A percentile compares a stretch with the other conserved stretches of the same genome.
phyloP scores from a whole-genome alignment of 371 early-diverging fungal genomes.

The Mortierella sp. region DNA sequence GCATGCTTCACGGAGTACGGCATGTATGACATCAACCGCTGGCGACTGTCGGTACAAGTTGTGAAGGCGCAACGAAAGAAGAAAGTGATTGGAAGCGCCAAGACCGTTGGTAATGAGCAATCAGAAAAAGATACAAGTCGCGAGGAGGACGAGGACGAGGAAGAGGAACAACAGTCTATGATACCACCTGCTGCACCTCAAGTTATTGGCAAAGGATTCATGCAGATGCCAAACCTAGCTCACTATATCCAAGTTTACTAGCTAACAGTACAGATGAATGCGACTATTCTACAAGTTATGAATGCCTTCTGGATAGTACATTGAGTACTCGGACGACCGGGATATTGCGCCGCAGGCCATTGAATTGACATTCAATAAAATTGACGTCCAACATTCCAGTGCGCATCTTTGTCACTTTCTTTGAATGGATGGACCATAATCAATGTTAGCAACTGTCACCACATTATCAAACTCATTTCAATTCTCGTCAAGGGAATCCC shows the following conservation, averaged over 20 bases:
- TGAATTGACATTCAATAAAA: slow-evolving; percentile 32
- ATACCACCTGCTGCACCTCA: slow-evolving; percentile 16
- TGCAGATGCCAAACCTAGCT: slow-evolving; percentile 53
- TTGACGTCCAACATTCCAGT: slow-evolving; percentile 21
- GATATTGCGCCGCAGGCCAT: slow-evolving; percentile 15
- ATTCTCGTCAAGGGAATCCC: too few relatives aligned
- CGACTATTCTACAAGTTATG: slow-evolving; percentile 3
- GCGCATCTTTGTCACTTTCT: slow-evolving; percentile 26
- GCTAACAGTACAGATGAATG: too few relatives aligned
- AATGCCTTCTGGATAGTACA: slow-evolving; percentile 23
- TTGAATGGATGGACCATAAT: too few relatives aligned
- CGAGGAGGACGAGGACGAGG: slow-evolving; percentile 2
- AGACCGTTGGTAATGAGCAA: too few relatives aligned
- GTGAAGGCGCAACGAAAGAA: slow-evolving; percentile 39
- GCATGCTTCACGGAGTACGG: slow-evolving; percentile 73
- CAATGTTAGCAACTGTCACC: too few relatives aligned
- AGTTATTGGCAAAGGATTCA: slow-evolving; percentile 45
- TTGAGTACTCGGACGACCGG: slow-evolving; percentile 39
- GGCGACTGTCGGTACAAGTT: slow-evolving; percentile 67
- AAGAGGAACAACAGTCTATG: slow-evolving; percentile 16
- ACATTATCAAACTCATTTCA: too few relatives aligned
- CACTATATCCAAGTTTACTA: slow-evolving; percentile 48
- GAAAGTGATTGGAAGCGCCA: background rate
- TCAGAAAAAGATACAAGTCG: too few relatives aligned
- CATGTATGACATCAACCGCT: slow-evolving; percentile 79